Conservation (phyloP, 148 eudicot genomes). For the Camellia lanceoleosa region DNA sequence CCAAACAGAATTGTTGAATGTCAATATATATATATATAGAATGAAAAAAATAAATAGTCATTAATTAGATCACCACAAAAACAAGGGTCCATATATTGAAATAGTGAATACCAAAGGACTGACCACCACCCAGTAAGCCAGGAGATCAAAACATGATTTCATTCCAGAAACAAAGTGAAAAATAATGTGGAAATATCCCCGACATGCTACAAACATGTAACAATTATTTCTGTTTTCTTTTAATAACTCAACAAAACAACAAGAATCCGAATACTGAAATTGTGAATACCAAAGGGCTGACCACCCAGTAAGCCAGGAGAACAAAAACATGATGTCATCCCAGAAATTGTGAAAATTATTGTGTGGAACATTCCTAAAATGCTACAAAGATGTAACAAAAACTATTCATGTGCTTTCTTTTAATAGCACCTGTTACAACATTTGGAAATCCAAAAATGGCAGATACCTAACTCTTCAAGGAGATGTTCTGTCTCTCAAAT, state of each 20-base stretch:
- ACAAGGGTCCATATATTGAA: background rate
- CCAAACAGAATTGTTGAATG: background rate
- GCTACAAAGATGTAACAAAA: background rate
- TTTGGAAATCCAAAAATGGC: background rate
- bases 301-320: slow-evolving; percentile 2
- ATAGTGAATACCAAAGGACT: background rate
- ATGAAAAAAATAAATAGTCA: too few species aligned
- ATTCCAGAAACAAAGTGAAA: background rate
- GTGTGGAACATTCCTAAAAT: background rate
- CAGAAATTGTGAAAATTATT: background rate
- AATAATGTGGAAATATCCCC: background rate
- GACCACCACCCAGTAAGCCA: background rate
- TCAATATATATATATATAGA: background rate
- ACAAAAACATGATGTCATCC: background rate
- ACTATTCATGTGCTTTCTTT: background rate
- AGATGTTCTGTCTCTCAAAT: slow-evolving; percentile 4
- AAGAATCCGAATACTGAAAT: background rate
- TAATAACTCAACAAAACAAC: slow-evolving; percentile 10
- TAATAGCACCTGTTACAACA: slow-evolving; percentile 14
- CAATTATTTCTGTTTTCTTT: background rate
- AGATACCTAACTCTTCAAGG: slow-evolving; percentile 12
- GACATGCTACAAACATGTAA: slow-evolving; percentile 1
- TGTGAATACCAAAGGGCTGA: background rate
- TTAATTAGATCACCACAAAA: background rate
- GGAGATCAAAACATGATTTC: background rate